Conservation (phyloP, 139 green algal species). For the Mesotaenium endlicherianum region DNA sequence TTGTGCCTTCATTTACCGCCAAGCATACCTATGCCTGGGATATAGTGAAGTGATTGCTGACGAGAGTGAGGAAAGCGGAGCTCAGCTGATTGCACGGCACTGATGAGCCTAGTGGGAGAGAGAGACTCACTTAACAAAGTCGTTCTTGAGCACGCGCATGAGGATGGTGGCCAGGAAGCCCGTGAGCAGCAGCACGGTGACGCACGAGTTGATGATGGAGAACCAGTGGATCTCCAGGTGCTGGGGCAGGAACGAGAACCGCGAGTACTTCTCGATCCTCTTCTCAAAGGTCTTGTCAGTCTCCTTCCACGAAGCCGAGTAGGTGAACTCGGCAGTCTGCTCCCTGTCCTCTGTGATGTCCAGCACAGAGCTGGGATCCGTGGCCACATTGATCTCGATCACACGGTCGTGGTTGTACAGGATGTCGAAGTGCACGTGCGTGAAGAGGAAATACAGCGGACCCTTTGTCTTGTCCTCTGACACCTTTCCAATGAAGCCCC, state of each 20-base stretch:
- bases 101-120: too few relatives aligned
- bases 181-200: slow-evolving; percentile 65
- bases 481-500: slow-evolving; percentile 75
- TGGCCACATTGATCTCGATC: slow-evolving; percentile 84
- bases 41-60: too few relatives aligned
- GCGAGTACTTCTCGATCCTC: slow-evolving; percentile 64
- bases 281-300: slow-evolving; percentile 55
- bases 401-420: slow-evolving; percentile 63
- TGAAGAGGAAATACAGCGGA: slow-evolving; percentile 61
- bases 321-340: slow-evolving; percentile 58
- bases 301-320: slow-evolving; percentile 61
- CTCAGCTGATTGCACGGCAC: too few relatives aligned
- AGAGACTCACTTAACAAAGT: slow-evolving; percentile 67
- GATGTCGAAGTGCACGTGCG: slow-evolving; percentile 65
- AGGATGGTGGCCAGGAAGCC: slow-evolving; percentile 64
- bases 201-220: slow-evolving; percentile 63
- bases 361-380: slow-evolving; percentile 62
- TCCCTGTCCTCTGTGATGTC: slow-evolving; percentile 59
- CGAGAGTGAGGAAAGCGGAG: too few relatives aligned
- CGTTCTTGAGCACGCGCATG: slow-evolving; percentile 66
- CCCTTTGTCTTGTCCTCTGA: slow-evolving; percentile 15
- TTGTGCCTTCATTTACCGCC: too few relatives aligned
- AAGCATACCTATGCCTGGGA: too few relatives aligned
- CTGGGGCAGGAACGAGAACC: slow-evolving; percentile 64
- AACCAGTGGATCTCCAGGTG: slow-evolving; percentile 71